Evolutionary conservation across 225 moss, liverwort and hornwort species (phyloP).

Genomic region (Neckera pumila): DNA sequence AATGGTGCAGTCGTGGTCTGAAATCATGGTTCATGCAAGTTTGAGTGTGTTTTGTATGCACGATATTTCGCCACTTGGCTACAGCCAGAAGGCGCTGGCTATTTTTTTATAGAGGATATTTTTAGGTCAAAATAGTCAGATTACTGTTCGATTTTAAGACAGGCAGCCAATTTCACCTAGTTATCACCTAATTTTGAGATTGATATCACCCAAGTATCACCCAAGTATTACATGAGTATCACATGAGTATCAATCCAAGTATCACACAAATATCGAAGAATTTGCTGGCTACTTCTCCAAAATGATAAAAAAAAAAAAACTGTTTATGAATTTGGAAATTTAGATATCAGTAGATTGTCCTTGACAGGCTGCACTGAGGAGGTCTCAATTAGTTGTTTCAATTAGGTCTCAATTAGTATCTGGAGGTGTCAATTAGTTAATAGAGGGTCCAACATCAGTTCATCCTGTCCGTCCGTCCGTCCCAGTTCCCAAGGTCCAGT

Average conservation of each 20-base stretch:
- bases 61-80: not conserved
- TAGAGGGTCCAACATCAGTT: not conserved
- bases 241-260: too few species aligned
- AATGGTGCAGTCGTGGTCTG: not conserved
- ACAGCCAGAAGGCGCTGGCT: not conserved
- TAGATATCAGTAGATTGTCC: not conserved
- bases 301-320: too few species aligned
- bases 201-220: too few species aligned
- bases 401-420: too few species aligned
- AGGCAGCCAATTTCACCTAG: fast-evolving
- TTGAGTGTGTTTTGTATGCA: not conserved
- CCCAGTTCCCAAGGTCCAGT: not conserved
- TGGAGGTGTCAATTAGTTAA: not conserved
- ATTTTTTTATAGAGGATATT: fast-evolving
- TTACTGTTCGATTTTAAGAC: not conserved
- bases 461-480: not conserved
- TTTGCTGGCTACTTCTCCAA: not conserved
- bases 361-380: not conserved
- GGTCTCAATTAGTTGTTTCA: too few species aligned
- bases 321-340: not conserved
- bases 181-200: not conserved
- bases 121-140: not conserved
- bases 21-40: not conserved
- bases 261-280: not conserved
- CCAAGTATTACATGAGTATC: too few species aligned